Evolutionary conservation across 2,329 filamentous ascomycete genomes (phyloP).

Genomic region (Ambrosiella cleistominuta): DNA sequence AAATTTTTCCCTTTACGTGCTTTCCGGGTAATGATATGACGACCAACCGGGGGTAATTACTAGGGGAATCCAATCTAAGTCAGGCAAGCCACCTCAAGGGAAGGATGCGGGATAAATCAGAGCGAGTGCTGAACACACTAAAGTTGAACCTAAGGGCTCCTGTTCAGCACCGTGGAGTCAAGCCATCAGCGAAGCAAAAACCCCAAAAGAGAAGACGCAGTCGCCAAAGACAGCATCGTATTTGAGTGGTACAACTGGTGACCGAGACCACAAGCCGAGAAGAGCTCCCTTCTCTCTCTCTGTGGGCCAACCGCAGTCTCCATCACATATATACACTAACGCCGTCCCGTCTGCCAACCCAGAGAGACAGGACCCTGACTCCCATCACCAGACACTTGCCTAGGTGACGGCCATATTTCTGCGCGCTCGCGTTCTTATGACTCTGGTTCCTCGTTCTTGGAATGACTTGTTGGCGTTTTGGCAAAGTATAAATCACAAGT

Average conservation of each 20-base stretch:
- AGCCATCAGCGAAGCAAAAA: neutral
- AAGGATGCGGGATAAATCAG: slow-evolving; percentile 5
- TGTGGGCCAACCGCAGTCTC: too few species aligned
- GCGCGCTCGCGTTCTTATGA: neutral
- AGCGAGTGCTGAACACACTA: slow-evolving; percentile 4
- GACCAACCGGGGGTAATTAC: neutral
- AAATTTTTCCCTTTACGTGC: neutral
- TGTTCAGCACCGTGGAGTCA: neutral
- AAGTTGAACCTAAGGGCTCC: neutral
- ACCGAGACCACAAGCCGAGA: neutral
- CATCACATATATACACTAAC: neutral
- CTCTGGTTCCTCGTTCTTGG: too few species aligned
- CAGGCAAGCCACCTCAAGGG: slow-evolving; percentile 7
- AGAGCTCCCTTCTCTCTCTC: too few species aligned
- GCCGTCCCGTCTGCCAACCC: neutral
- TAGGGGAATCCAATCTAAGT: neutral
- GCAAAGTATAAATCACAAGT: too few species aligned
- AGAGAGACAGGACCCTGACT: neutral
- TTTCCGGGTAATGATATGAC: neutral
- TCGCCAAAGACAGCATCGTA: neutral
- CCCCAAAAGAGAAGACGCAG: neutral
- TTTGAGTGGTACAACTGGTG: neutral
- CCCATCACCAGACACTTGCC: neutral
- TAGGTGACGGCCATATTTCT: neutral
- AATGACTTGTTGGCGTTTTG: too few species aligned